A percentile compares a stretch with the other conserved stretches of the same genome.
Evolutionary conservation across 257 asterid genomes (phyloP).

Genomic region (Capsicum baccatum): DNA sequence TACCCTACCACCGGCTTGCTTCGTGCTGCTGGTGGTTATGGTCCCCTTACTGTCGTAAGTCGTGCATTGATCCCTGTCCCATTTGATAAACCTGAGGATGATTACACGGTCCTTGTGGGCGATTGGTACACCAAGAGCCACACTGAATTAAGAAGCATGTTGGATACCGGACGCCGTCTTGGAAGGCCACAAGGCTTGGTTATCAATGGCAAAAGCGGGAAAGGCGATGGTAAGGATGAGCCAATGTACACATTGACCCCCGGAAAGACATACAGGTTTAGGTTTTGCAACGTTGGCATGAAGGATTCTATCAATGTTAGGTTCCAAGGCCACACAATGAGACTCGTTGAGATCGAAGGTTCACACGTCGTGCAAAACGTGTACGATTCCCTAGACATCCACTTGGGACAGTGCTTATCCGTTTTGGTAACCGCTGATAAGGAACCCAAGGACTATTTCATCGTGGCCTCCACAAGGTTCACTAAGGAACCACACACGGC

Average conservation of each 20-base stretch:
- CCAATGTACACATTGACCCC: slow-evolving; percentile 54
- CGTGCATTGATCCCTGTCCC: slow-evolving; percentile 66
- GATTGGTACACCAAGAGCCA: slow-evolving; percentile 64
- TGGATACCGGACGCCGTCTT: slow-evolving; percentile 50
- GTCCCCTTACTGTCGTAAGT: slow-evolving; percentile 52
- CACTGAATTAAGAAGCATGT: slow-evolving; percentile 30
- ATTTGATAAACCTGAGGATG: slow-evolving; percentile 54
- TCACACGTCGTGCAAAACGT: slow-evolving; percentile 64
- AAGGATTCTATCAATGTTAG: slow-evolving; percentile 16
- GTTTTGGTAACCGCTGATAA: slow-evolving; percentile 56
- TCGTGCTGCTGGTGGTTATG: slow-evolving; percentile 68
- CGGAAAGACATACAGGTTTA: slow-evolving; percentile 51
- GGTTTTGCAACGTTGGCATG: slow-evolving; percentile 40
- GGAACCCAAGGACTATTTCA: slow-evolving; percentile 48
- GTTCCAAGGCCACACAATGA: not conserved
- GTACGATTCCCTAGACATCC: slow-evolving; percentile 62
- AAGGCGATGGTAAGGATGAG: slow-evolving; percentile 38
- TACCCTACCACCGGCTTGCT: slow-evolving; percentile 61
- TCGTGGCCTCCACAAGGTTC: slow-evolving; percentile 59
- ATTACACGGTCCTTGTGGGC: slow-evolving; percentile 49
- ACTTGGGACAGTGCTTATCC: slow-evolving; percentile 58
- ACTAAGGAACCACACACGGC: slow-evolving; percentile 43
- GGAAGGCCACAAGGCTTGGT: slow-evolving; percentile 51
- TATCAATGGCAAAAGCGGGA: slow-evolving; percentile 56
- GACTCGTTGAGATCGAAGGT: slow-evolving; percentile 44